These are phyloP conservation scores for Nepenthes gracilis DNA, from an alignment of 148 eudicot genomes.

Conservation along the genomic window DNA sequence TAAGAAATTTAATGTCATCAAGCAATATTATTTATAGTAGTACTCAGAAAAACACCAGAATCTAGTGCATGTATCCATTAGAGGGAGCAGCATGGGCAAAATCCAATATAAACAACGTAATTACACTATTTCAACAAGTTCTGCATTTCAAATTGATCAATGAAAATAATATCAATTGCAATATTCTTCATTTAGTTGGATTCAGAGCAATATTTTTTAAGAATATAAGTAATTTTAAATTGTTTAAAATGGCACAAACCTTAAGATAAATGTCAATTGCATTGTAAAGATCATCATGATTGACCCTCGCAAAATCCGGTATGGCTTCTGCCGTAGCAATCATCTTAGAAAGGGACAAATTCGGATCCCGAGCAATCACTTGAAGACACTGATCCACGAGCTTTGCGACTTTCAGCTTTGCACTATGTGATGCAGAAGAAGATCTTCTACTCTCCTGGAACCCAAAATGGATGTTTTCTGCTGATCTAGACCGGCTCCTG, in stretches of 20 bases:
- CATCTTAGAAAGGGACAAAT: slow-evolving; percentile 54
- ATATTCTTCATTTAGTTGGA: too few relatives aligned
- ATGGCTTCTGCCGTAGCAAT: slow-evolving; percentile 53
- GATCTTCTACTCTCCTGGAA: slow-evolving; percentile 75
- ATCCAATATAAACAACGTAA: background rate
- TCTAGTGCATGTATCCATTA: too few relatives aligned
- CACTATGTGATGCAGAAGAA: slow-evolving; percentile 71
- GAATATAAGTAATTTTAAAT: too few relatives aligned
- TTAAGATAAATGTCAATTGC: slow-evolving; percentile 80
- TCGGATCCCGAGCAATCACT: slow-evolving; percentile 51
- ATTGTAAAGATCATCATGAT: slow-evolving; percentile 77
- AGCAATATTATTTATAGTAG: too few relatives aligned
- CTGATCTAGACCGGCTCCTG: slow-evolving; percentile 57
- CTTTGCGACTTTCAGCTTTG: slow-evolving; percentile 61
- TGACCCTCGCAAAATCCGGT: slow-evolving; percentile 53
- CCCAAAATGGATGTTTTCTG: slow-evolving; percentile 44
- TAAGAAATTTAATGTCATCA: background rate
- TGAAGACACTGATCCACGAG: slow-evolving; percentile 66
- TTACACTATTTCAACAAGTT: background rate
- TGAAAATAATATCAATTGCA: too few relatives aligned
- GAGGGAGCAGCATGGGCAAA: too few relatives aligned
- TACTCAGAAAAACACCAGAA: too few relatives aligned
- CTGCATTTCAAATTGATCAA: background rate
- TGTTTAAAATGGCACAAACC: slow-evolving; percentile 22
- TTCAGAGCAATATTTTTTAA: too few relatives aligned